A percentile compares a stretch with the other conserved stretches of the same genome.
Conservation (phyloP, 2,329 filamentous ascomycete genomes). For the Plectosphaerella plurivora region DNA sequence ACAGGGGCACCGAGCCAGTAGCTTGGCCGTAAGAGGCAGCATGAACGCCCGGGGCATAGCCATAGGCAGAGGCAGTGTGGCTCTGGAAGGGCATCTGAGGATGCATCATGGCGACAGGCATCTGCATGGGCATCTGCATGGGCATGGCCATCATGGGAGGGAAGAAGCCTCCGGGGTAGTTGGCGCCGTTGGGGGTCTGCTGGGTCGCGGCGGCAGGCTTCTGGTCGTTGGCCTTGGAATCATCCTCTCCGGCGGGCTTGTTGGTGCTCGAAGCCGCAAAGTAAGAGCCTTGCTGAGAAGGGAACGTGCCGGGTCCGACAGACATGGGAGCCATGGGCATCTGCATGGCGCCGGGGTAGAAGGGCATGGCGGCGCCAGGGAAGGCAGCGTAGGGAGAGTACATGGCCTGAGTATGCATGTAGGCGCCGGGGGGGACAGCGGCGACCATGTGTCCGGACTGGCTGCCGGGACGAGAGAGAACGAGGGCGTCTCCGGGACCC, state of each 20-base stretch:
- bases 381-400: background rate
- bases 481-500: conserved; percentile 12
- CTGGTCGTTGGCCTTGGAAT: background rate
- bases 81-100: background rate
- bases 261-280: background rate
- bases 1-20: background rate
- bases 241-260: background rate
- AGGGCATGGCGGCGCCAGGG: background rate
- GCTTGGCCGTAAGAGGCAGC: background rate
- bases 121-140: conserved; percentile 11
- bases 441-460: background rate
- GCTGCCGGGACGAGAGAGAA: background rate
- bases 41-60: background rate
- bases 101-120: conserved; percentile 18
- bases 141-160: background rate
- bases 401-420: background rate
- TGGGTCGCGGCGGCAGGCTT: background rate
- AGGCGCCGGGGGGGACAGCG: background rate
- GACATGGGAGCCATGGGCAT: background rate
- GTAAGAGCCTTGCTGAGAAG: background rate
- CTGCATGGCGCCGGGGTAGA: background rate
- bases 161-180: background rate
- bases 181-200: background rate
- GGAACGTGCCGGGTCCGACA: background rate
- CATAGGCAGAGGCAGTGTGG: background rate